Evolutionary conservation across 2,329 filamentous ascomycete species (phyloP).

Genomic region (Colletotrichum musae): DNA sequence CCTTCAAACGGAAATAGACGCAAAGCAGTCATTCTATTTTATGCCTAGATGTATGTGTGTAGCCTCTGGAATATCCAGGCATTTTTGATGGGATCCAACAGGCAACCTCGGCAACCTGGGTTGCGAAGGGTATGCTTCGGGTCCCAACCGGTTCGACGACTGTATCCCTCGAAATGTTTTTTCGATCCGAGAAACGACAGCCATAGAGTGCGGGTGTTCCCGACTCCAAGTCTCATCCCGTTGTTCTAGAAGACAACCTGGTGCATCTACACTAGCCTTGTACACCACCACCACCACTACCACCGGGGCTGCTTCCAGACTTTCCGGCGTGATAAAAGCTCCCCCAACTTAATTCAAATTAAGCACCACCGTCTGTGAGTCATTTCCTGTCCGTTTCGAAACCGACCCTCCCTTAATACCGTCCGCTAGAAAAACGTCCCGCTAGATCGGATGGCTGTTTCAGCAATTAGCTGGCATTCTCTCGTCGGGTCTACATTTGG

Average conservation of each 20-base stretch:
- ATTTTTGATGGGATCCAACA: no score
- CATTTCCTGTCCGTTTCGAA: no score
- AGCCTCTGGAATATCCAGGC: background rate
- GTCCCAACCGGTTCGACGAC: constrained; percentile 1
- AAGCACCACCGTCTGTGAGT: no score
- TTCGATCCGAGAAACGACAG: constrained; percentile 4
- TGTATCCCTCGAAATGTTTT: constrained; percentile 14
- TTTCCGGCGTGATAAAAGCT: background rate
- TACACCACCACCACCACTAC: background rate
- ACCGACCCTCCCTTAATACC: no score
- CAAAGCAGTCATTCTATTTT: background rate
- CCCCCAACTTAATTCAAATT: no score
- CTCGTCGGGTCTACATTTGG: no score
- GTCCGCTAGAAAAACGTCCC: no score
- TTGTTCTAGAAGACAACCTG: constrained; percentile 19
- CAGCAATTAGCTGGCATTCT: no score
- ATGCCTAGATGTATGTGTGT: no score
- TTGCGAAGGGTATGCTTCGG: background rate
- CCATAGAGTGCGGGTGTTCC: background rate
- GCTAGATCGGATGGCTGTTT: no score
- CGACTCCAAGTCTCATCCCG: background rate
- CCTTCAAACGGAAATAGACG: background rate
- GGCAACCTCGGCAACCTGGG: no score
- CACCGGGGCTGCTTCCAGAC: background rate
- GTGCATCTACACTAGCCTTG: no score